Base-by-base conservation (phyloP, 2,329 filamentous ascomycete species). In the Trematosphaeria pertusa region DNA sequence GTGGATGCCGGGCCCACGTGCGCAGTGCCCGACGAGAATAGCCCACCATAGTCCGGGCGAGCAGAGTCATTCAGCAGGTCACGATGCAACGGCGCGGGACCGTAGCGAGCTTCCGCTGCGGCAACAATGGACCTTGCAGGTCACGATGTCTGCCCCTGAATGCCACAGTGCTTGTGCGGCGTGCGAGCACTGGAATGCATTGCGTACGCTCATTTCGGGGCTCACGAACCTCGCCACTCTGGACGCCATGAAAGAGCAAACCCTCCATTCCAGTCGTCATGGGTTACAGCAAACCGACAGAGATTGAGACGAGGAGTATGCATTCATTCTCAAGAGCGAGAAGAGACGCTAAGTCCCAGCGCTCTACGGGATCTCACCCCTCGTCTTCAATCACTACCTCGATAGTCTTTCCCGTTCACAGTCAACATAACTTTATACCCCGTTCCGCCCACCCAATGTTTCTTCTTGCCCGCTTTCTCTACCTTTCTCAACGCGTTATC, bases 391-490 rank as follows among this genome's bases (percentile, higher is more conserved):
- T 60, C 51, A 2, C 49, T 51, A 14, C 42, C 50, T 22, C 35
- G 53, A 35, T 60, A 64, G 30, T 57, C 60, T 34, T 41, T 50
- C 17, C 62, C 64, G 46, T 65, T 62, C 38, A 70, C 54, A 17
- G 53, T 61, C 48, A 71, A 28, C 41, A 53, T 17, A 12, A 71
- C 61, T 33, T 63, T 70, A 39, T 61, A 50, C 7, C 68, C 68
- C 17, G 48, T 40, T 18, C 59, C 67, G 14, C 49, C 61, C 10
- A 63, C 48, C 71, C 71, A 72, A 24, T 69, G 63, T 59, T 73
- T 73, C 65, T 69, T 73, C 65, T 72, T 73, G 4, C 71, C 71
- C 24, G 62, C 60, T 50, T 72, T 73, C 24, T 58, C 61, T 6
- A 74, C 59, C 40, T 58, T 64, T 40, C 39, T 58, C 39, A 73